phyloP scores from a whole-genome alignment of 345 rosid genomes.

The Viola odorata region DNA sequence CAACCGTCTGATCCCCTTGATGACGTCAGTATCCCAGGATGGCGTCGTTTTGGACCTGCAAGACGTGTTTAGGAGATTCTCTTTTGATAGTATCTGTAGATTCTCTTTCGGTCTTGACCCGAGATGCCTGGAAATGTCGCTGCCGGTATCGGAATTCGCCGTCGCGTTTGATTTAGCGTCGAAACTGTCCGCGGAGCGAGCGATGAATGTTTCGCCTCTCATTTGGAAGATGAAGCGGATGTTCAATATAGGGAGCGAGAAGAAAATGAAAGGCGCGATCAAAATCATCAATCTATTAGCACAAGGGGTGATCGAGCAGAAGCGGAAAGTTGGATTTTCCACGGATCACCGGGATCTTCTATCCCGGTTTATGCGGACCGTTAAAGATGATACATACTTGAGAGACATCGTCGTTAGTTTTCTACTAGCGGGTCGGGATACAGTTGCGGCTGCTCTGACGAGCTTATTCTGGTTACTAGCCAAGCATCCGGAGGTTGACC shows the following conservation, averaged over 20 bases:
- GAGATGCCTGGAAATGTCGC: not conserved
- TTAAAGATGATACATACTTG: conserved; percentile 38
- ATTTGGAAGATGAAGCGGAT: not conserved
- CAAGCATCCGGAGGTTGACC: conserved; percentile 29
- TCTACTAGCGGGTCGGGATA: conserved; percentile 53
- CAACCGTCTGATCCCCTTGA: not conserved
- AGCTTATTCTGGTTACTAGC: conserved; percentile 49
- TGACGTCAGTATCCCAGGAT: not conserved
- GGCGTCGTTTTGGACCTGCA: not conserved
- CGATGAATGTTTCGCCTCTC: not conserved
- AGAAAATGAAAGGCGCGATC: not conserved
- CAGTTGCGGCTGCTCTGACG: conserved; percentile 50
- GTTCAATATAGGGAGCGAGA: not conserved
- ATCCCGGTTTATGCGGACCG: conserved; percentile 55
- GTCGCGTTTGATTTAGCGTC: not conserved
- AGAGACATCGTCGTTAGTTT: conserved; percentile 72
- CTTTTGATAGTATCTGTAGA: not conserved
- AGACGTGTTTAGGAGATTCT: not conserved
- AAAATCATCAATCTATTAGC: not conserved
- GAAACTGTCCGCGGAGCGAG: not conserved
- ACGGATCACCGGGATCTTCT: conserved; percentile 38
- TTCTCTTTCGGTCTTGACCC: not conserved
- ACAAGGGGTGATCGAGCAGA: not conserved
- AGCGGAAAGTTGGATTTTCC: not conserved
- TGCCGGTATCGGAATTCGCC: not conserved